phyloP scores from a whole-genome alignment of 2,329 filamentous ascomycete species.

The Calcarisporium arbuscula region DNA sequence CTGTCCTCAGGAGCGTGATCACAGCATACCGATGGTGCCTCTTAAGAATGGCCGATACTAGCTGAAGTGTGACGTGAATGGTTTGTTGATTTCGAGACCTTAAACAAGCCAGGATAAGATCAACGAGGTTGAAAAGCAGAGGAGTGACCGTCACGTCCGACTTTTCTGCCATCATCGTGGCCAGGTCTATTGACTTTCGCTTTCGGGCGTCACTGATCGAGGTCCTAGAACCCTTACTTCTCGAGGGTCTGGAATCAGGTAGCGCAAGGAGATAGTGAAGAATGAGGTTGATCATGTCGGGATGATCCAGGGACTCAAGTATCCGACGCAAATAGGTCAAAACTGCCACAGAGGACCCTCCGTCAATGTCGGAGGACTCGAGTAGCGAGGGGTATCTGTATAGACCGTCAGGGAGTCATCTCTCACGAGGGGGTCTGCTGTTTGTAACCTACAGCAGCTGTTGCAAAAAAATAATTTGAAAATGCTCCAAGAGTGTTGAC shows the following conservation, averaged over 20 bases:
- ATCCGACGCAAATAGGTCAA: conserved; percentile 89
- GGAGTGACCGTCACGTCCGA: conserved; percentile 71
- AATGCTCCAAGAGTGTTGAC: conserved; percentile 89
- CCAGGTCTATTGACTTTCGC: conserved; percentile 81
- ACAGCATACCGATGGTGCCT: conserved; percentile 85
- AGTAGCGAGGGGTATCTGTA: conserved; percentile 84
- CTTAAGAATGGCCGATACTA: conserved; percentile 79
- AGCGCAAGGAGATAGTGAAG: conserved; percentile 86
- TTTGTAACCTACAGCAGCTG: conserved; percentile 83
- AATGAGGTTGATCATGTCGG: conserved; percentile 89
- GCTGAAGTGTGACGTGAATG: conserved; percentile 78
- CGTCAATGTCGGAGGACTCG: conserved; percentile 94
- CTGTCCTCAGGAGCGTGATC: conserved; percentile 65
- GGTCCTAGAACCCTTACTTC: conserved; percentile 34
- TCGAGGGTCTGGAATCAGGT: conserved; percentile 45
- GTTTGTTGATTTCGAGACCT: conserved; percentile 83
- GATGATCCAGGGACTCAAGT: conserved; percentile 84
- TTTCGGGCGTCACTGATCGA: conserved; percentile 65
- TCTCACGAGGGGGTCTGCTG: too few species aligned
- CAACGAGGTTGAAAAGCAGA: conserved; percentile 85
- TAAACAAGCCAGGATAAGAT: conserved; percentile 80
- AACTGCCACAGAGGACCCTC: conserved; percentile 92
- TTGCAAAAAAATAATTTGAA: conserved; percentile 92
- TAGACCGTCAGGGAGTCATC: too few species aligned
- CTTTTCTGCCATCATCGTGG: conserved; percentile 70